Evolutionary conservation across 192 early-diverging fungal species (phyloP), one percentile per base, ranked within the genome.

Genomic region (Mortierella hygrophila): DNA sequence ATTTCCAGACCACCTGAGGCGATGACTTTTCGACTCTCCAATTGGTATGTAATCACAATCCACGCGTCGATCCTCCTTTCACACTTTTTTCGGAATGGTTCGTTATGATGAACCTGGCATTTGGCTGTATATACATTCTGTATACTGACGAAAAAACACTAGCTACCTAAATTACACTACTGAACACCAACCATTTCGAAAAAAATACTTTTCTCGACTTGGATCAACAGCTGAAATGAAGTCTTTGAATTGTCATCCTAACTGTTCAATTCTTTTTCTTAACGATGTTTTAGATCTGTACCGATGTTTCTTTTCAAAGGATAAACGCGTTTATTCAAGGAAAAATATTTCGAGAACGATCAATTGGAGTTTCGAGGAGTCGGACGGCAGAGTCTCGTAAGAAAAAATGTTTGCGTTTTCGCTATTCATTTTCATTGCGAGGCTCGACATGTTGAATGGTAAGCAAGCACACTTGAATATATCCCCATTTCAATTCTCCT

Each of bases 91-190:
- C 40, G 32, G 54, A 55, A 38, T 23, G 15, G 18, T 68, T 44
- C 68, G 44, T 47, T 46, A 80, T 85, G 83, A 85, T 85, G 84
- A 86, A 74, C 70, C 84, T 81, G 84, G 84, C 84, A 86, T 86
- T 86, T 86, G 84, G 84, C 84, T 86, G 84, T 86, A 86, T 78
- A 76, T 70, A 41, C 84, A 74, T 86, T 86, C 79, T 86, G 84
- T 23, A 70, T 76, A 74, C 84, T 86, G 84, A 86, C 84, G 84
- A 86, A 42, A 86, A 81, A 86, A 86, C 77, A 72, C 78, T 80
- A 86, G 84, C 84, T 86, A 86, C 84, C 84, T 86, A 42, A 73
- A 75, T 42, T 77, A 77, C 69, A 57, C 52, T 54, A 77, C 83
- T 85, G 83, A 85, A 63, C 76, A 38, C 32, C 8, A 15, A 52